These are phyloP conservation scores for Apiotrichum mycotoxinovorans DNA, from an alignment of 1,284 basidiomycete species.

Conservation along the genomic window DNA sequence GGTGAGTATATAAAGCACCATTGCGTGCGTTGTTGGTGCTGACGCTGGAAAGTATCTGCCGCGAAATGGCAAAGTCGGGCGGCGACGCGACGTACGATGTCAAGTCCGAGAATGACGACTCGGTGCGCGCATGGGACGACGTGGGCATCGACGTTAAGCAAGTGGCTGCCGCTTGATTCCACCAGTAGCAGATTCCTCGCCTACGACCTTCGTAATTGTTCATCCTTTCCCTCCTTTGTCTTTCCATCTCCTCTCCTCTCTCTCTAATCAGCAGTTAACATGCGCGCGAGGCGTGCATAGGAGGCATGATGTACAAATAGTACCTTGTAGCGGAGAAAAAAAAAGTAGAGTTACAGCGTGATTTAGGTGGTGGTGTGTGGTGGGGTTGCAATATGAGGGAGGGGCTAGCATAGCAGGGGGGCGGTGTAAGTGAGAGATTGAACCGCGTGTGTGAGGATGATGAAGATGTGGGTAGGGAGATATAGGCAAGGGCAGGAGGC, in stretches of 20 bases:
- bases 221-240: too few species aligned
- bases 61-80: constrained; percentile 10
- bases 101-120: constrained; percentile 33
- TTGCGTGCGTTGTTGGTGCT: too few species aligned
- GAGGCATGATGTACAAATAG: constrained; percentile 6
- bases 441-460: not conserved
- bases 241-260: not conserved
- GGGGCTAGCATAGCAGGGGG: too few species aligned
- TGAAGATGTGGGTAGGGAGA: not conserved
- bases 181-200: too few species aligned
- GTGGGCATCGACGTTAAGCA: constrained; percentile 14
- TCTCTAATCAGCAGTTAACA: not conserved
- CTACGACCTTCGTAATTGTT: too few species aligned
- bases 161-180: not conserved
- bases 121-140: constrained; percentile 41
- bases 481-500: too few species aligned
- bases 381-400: not conserved
- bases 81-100: constrained; percentile 37
- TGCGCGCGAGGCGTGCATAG: constrained; percentile 2
- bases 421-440: not conserved
- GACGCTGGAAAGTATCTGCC: constrained; percentile 28
- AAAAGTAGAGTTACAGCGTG: not conserved
- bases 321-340: not conserved
- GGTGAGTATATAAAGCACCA: constrained; percentile 39
- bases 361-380: not conserved